Conservation (phyloP, 768 basidiomycete species). For the Collybiopsis confluens region DNA sequence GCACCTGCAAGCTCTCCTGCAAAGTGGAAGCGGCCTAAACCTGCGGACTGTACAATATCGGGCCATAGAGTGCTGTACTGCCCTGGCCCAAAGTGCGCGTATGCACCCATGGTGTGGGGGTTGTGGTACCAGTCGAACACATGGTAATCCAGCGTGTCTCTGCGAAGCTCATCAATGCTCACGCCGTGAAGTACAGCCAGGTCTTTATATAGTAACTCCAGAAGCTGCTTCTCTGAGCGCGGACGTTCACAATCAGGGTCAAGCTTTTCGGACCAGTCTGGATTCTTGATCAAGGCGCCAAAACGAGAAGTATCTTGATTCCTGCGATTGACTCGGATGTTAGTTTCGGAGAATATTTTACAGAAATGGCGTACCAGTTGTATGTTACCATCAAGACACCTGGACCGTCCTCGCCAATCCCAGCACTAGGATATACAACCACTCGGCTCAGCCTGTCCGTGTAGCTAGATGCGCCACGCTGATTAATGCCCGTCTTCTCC, state of each 20-base stretch:
- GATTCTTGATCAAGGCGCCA: background rate
- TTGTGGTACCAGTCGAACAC: slow-evolving; percentile 2
- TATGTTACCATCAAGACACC: slow-evolving; percentile 14
- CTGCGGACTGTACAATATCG: slow-evolving; percentile 17
- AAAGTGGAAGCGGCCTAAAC: slow-evolving; percentile 22
- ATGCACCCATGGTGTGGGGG: slow-evolving; percentile 15
- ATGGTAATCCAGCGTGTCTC: background rate
- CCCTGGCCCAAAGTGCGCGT: slow-evolving; percentile 20
- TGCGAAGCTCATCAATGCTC: background rate
- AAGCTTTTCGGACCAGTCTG: background rate
- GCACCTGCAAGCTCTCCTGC: slow-evolving; percentile 30
- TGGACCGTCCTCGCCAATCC: slow-evolving; percentile 4
- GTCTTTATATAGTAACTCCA: background rate
- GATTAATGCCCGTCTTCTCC: slow-evolving; percentile 13
- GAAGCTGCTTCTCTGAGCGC: no score
- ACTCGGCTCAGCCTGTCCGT: slow-evolving; percentile 18
- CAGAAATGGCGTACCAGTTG: background rate
- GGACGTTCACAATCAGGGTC: no score
- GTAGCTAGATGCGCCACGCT: slow-evolving; percentile 13
- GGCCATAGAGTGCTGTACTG: slow-evolving; percentile 20
- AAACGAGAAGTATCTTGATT: slow-evolving; percentile 16
- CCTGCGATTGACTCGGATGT: slow-evolving; percentile 6
- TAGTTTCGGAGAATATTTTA: slow-evolving; percentile 7
- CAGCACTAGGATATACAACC: slow-evolving; percentile 23
- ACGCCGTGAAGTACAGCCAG: background rate